Conservation (phyloP, 2,329 filamentous ascomycete species). For the Calonectria hongkongensis region DNA sequence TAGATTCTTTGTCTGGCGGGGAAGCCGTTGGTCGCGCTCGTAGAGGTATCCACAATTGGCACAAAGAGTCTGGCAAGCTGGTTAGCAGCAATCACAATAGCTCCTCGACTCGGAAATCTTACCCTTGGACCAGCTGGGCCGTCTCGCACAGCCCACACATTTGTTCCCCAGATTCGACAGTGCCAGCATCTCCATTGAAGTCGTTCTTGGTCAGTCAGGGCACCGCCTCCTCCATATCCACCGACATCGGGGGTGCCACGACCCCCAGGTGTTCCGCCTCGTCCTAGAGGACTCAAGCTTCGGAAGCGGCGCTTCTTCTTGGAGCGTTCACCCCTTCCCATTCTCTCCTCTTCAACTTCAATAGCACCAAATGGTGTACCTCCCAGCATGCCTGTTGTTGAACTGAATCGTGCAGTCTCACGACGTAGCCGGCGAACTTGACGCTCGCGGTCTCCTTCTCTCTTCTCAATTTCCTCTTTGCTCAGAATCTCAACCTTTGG, state of each 20-base stretch:
- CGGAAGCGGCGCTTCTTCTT: slow-evolving; percentile 97
- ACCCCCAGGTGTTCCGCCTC: slow-evolving; percentile 77
- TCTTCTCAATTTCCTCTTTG: slow-evolving; percentile 98
- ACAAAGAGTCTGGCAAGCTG: slow-evolving; percentile 81
- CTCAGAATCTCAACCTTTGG: slow-evolving; percentile 87
- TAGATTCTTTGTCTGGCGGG: slow-evolving; percentile 68
- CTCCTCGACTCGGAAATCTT: slow-evolving; percentile 61
- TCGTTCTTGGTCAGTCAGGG: slow-evolving; percentile 86
- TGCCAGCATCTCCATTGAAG: slow-evolving; percentile 91
- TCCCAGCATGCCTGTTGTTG: slow-evolving; percentile 86
- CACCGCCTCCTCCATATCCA: slow-evolving; percentile 81
- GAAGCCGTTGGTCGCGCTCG: slow-evolving; percentile 89
- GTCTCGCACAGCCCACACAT: slow-evolving; percentile 96
- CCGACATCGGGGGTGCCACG: slow-evolving; percentile 88
- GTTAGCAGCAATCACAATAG: slow-evolving; percentile 36
- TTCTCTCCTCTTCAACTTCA: slow-evolving; percentile 82
- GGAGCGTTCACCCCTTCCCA: slow-evolving; percentile 92
- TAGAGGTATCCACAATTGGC: slow-evolving; percentile 94
- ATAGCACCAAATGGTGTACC: slow-evolving; percentile 80
- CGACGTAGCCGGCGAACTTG: slow-evolving; percentile 90
- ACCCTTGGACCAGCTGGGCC: slow-evolving; percentile 90
- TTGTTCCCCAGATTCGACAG: slow-evolving; percentile 90
- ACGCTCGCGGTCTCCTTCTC: slow-evolving; percentile 94
- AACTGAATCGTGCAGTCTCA: slow-evolving; percentile 94
- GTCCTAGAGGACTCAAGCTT: slow-evolving; percentile 87